These are phyloP conservation scores for Crithidia bombi DNA, from an alignment of 208 protist species.

Conservation along the genomic window DNA sequence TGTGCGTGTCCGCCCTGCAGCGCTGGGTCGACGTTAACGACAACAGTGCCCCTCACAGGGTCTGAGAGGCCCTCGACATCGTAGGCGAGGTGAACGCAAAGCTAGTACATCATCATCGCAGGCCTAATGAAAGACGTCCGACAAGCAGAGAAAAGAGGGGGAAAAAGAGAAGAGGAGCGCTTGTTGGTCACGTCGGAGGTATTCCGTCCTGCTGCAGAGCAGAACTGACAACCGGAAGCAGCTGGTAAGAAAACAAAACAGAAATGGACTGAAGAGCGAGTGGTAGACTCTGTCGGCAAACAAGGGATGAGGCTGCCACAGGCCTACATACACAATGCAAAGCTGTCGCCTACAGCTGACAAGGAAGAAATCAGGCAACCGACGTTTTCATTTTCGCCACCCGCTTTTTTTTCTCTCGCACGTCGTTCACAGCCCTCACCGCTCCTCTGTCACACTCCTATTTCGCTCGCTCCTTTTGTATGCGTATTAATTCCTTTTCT, in stretches of 20 bases:
- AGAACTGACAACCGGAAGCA: too few relatives aligned
- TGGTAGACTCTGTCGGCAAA: too few relatives aligned
- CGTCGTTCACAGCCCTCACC: not conserved
- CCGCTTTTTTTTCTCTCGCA: not conserved
- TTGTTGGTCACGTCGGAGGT: not conserved
- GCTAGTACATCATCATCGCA: conserved; percentile 4
- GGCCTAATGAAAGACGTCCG: not conserved
- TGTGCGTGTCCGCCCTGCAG: not conserved
- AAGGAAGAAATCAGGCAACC: too few relatives aligned
- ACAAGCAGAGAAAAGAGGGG: conserved; percentile 10
- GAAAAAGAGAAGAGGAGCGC: not conserved
- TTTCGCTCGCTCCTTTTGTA: too few relatives aligned
- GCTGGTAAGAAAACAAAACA: too few relatives aligned
- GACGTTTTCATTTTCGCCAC: not conserved
- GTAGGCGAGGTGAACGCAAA: not conserved
- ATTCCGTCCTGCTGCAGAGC: too few relatives aligned
- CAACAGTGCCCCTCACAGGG: not conserved
- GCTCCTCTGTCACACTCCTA: too few relatives aligned
- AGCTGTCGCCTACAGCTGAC: too few relatives aligned
- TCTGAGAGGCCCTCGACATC: conserved; percentile 12
- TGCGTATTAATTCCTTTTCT: not conserved
- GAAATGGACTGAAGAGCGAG: too few relatives aligned
- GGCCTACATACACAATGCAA: too few relatives aligned
- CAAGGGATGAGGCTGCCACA: too few relatives aligned
- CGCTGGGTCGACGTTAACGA: not conserved